A percentile compares a stretch with the other conserved stretches of the same genome.
phyloP scores from a whole-genome alignment of 176 grass and related monocot genomes.

The Hordeum vulgare region MorexV3_pseudomolecules_assembly NC_058518.1:390043473-390043972 shows the following conservation, averaged over 20 bases:
- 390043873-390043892: not conserved
- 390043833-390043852: not conserved
- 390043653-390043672: not conserved
- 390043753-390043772: not conserved
- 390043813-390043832: conserved; percentile 94
- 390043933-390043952: not conserved
- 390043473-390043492: conserved; percentile 12
- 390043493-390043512: conserved; percentile 20
- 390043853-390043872: not conserved
- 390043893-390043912: too few relatives aligned
- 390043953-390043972: conserved; percentile 93
- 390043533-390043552: not conserved
- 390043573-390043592: conserved; percentile 54
- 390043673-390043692: not conserved
- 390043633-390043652: conserved; percentile 28
- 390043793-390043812: conserved; percentile 82
- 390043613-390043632: conserved; percentile 35
- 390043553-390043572: conserved; percentile 15
- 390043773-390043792: conserved; percentile 37
- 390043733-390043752: not conserved
- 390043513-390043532: not conserved
- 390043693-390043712: not conserved
- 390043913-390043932: too few relatives aligned
- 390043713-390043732: not conserved
- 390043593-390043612: conserved; percentile 60